These are phyloP conservation scores for Vishniacozyma victoriae DNA, from an alignment of 768 basidiomycete species.

Conservation along the genomic window DNA sequence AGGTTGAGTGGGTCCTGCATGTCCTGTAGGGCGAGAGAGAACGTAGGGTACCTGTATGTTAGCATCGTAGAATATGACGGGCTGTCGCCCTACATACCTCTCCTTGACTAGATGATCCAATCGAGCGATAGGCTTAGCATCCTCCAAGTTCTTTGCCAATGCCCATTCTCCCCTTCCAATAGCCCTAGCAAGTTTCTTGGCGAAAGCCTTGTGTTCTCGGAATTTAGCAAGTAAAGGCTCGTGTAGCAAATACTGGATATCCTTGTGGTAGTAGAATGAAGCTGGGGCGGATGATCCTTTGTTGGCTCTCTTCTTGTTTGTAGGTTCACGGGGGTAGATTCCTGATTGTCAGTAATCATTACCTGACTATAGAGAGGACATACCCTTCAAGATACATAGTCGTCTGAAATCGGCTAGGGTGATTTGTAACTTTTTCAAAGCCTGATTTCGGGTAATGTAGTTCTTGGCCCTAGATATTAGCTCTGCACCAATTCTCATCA, in stretches of 20 bases:
- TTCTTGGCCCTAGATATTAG: constrained; percentile 45
- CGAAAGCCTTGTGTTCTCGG: constrained; percentile 95
- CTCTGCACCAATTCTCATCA: neutral
- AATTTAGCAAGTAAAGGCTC: constrained; percentile 90
- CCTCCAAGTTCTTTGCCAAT: constrained; percentile 85
- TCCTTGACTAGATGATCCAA: constrained; percentile 98
- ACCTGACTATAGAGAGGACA: constrained; percentile 18
- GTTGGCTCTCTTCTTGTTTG: constrained; percentile 84
- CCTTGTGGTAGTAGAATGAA: constrained; percentile 96
- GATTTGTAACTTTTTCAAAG: constrained; percentile 92
- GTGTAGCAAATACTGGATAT: constrained; percentile 93
- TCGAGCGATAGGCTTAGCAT: constrained; percentile 82
- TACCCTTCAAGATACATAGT: constrained; percentile 94
- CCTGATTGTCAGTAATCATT: constrained; percentile 52
- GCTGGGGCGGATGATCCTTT: constrained; percentile 96
- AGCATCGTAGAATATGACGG: neutral
- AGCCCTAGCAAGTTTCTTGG: constrained; percentile 89
- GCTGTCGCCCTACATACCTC: constrained; percentile 55
- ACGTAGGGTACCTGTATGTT: constrained; percentile 78
- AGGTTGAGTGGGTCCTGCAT: constrained; percentile 96
- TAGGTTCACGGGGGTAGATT: constrained; percentile 95
- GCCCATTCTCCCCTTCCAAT: constrained; percentile 93
- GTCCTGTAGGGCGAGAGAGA: constrained; percentile 88
- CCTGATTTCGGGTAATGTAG: constrained; percentile 73
- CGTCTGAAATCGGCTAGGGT: constrained; percentile 94